Conservation (phyloP, 805 yeast genomes). For the Allodekkera sacchari region DNA sequence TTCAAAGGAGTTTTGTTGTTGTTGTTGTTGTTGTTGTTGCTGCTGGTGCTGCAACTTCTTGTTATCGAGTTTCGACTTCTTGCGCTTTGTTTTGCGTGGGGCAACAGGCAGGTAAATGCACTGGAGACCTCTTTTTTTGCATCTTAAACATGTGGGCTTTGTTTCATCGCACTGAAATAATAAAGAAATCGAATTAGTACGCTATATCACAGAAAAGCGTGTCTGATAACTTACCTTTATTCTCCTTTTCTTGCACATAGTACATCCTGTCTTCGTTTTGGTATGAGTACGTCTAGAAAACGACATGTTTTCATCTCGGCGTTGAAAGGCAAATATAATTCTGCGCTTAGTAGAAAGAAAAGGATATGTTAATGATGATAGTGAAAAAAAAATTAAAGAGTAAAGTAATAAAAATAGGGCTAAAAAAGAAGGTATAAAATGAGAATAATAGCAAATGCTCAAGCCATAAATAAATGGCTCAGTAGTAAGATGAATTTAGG, state of each 20-base stretch:
- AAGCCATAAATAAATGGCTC: too few relatives aligned
- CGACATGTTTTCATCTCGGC: too few relatives aligned
- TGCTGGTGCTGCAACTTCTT: not conserved
- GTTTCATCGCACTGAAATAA: conserved; percentile 10
- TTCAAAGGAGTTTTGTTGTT: conserved; percentile 1
- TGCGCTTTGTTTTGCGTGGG: not conserved
- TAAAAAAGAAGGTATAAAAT: not conserved
- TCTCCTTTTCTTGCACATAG: conserved; percentile 10
- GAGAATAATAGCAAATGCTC: not conserved
- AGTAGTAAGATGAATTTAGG: too few relatives aligned
- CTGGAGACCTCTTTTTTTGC: conserved; percentile 8
- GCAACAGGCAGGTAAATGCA: conserved; percentile 7
- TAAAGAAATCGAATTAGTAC: not conserved
- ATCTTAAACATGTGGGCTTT: conserved; percentile 10
- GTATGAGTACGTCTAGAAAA: conserved; percentile 9
- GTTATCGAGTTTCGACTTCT: not conserved
- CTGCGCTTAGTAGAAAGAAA: not conserved
- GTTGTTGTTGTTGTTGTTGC: conserved; percentile 1
- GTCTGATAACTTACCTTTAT: conserved; percentile 8
- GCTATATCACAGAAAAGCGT: not conserved
- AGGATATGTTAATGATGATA: not conserved
- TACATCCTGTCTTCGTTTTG: conserved; percentile 12
- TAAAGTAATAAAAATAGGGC: conserved; percentile 1
- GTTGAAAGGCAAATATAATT: too few relatives aligned
- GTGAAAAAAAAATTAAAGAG: conserved; percentile 1